phyloP scores from a whole-genome alignment of 192 early-diverging fungal species.

The Mortierella alpina region DNA sequence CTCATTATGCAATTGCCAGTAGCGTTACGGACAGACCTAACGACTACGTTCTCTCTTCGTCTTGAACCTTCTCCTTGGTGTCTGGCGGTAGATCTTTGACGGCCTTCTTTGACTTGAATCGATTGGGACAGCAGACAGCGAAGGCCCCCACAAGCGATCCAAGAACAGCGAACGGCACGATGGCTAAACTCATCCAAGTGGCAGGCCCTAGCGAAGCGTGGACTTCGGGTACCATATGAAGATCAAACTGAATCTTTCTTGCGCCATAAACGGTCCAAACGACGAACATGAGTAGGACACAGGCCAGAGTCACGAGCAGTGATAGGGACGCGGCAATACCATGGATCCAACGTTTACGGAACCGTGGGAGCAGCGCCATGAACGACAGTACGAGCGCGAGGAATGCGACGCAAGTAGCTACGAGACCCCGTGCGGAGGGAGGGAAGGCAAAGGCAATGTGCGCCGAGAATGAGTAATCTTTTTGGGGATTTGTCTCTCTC shows the following conservation, averaged over 20 bases:
- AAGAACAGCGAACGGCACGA: conserved; percentile 39
- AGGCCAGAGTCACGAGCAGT: conserved; percentile 25
- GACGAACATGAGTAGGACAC: conserved; percentile 29
- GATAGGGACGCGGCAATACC: conserved; percentile 19
- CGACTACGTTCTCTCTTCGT: too few relatives aligned
- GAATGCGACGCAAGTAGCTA: conserved; percentile 36
- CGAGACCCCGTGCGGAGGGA: neutral
- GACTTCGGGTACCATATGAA: conserved; percentile 1
- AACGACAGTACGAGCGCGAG: conserved; percentile 28
- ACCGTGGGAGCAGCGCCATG: conserved; percentile 11
- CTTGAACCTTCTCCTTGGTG: too few relatives aligned
- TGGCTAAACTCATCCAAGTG: conserved; percentile 33
- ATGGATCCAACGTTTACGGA: conserved; percentile 43
- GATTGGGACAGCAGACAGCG: conserved; percentile 37
- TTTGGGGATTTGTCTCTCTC: neutral
- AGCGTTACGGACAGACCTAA: too few relatives aligned
- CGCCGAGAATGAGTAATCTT: neutral
- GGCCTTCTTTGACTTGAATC: conserved; percentile 3
- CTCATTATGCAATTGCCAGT: too few relatives aligned
- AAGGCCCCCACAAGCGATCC: conserved; percentile 23
- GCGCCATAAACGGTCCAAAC: conserved; percentile 31
- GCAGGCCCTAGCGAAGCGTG: conserved; percentile 26
- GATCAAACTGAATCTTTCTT: conserved; percentile 39
- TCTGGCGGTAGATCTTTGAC: too few relatives aligned
- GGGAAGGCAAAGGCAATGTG: neutral